Percentiles rank a stretch among this genome's conserved stretches.
These are phyloP conservation scores for Candida koratica DNA, from an alignment of 805 yeast genomes.

Conservation along the genomic window DNA sequence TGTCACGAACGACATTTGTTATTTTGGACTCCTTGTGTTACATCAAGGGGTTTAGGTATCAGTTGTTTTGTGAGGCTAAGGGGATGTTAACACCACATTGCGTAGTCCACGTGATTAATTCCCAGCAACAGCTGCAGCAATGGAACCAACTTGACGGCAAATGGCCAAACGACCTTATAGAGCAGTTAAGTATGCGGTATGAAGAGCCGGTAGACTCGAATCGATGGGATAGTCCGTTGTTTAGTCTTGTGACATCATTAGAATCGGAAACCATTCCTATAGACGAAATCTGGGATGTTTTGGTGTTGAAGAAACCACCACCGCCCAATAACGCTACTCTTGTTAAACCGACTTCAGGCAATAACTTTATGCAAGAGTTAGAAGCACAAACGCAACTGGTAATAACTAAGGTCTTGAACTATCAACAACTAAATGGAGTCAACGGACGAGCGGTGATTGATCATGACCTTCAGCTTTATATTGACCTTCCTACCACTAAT, in stretches of 20 bases:
- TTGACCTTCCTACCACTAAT: slow-evolving; percentile 59
- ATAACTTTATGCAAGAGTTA: slow-evolving; percentile 71
- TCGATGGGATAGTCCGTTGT: slow-evolving; percentile 93
- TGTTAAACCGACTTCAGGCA: slow-evolving; percentile 72
- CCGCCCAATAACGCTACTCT: slow-evolving; percentile 84
- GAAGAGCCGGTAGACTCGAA: slow-evolving; percentile 88
- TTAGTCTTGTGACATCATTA: slow-evolving; percentile 56
- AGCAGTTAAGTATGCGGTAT: slow-evolving; percentile 73
- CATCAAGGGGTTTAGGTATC: slow-evolving; percentile 94
- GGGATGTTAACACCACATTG: slow-evolving; percentile 77
- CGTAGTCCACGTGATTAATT: slow-evolving; percentile 73
- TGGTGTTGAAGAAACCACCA: slow-evolving; percentile 58
- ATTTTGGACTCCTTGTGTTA: slow-evolving; percentile 83
- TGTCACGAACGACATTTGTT: slow-evolving; percentile 66
- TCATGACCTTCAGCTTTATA: slow-evolving; percentile 39
- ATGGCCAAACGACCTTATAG: slow-evolving; percentile 67
- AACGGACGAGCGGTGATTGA: slow-evolving; percentile 51
- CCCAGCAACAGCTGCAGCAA: slow-evolving; percentile 54
- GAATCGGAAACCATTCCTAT: slow-evolving; percentile 52
- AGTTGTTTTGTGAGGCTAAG: slow-evolving; percentile 89
- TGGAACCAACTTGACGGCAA: slow-evolving; percentile 48
- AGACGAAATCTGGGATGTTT: slow-evolving; percentile 62
- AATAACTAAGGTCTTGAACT: slow-evolving; percentile 56
- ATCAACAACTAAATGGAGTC: slow-evolving; percentile 49
- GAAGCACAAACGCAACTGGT: slow-evolving; percentile 69